A percentile compares a stretch with the other conserved stretches of the same genome.
phyloP scores from a whole-genome alignment of 1,139 yeast genomes.

The Pichia inconspicua region DNA sequence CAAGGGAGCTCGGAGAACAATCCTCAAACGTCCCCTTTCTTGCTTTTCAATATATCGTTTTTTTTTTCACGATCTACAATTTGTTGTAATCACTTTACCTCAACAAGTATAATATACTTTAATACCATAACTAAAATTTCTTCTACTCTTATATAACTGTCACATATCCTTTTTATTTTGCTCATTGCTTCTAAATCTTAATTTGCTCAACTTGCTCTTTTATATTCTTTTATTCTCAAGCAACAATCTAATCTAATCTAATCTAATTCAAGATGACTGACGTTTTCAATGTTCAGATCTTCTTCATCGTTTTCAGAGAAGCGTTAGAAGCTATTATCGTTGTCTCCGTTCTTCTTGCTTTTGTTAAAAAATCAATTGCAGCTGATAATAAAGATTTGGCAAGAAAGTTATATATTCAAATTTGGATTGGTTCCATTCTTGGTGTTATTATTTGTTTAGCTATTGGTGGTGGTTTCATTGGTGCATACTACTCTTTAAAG shows the following conservation, averaged over 20 bases:
- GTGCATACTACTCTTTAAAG: conserved; percentile 71
- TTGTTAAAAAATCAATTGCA: conserved; percentile 79
- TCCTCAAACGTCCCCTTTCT: too few species aligned
- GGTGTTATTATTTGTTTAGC: conserved; percentile 71
- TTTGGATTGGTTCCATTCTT: conserved; percentile 66
- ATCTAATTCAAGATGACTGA: conserved; percentile 12
- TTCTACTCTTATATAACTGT: too few species aligned
- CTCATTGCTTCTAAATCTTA: neutral
- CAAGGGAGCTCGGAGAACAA: neutral
- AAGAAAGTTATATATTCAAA: conserved; percentile 59
- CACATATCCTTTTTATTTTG: neutral
- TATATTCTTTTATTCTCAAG: neutral
- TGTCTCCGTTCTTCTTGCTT: conserved; percentile 82
- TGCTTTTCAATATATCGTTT: too few species aligned
- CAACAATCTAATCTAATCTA: neutral
- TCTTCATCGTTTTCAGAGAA: conserved; percentile 86
- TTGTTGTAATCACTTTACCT: too few species aligned
- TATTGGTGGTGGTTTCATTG: conserved; percentile 80
- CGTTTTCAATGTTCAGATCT: conserved; percentile 52
- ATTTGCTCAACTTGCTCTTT: neutral
- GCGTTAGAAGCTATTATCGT: conserved; percentile 84
- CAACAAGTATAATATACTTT: too few species aligned
- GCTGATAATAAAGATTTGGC: conserved; percentile 30
- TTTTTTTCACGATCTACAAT: too few species aligned
- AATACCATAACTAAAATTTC: too few species aligned